A percentile compares a stretch with the other conserved stretches of the same genome.
These are phyloP conservation scores for Mucor sp. DNA, from an alignment of 371 early-diverging fungal genomes.

Conservation along the genomic window DNA sequence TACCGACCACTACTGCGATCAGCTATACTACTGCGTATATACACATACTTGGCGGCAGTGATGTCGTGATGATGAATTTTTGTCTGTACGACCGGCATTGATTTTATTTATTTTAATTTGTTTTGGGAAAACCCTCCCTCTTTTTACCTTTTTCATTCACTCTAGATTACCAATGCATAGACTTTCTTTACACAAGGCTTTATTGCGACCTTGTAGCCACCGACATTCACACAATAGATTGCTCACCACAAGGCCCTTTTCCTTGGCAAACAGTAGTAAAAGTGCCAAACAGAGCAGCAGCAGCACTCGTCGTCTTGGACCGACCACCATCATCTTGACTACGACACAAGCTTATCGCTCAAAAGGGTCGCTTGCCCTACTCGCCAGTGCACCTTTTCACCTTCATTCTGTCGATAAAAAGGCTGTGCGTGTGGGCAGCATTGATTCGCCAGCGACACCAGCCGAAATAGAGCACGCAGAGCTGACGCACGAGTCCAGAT, in stretches of 20 bases:
- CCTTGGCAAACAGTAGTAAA: not conserved
- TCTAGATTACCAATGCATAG: constrained; percentile 1
- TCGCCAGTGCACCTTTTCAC: not conserved
- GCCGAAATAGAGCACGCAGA: constrained; percentile 30
- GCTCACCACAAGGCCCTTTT: not conserved
- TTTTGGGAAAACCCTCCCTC: not conserved
- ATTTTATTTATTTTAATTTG: not conserved
- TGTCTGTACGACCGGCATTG: not conserved
- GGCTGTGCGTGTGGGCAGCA: constrained; percentile 4
- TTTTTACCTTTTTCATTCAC: not conserved
- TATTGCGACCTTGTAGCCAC: not conserved
- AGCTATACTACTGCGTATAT: too few relatives aligned
- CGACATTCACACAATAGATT: not conserved
- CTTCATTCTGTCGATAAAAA: constrained; percentile 7
- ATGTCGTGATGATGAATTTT: not conserved
- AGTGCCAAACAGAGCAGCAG: not conserved
- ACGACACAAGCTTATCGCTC: not conserved
- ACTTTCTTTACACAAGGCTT: not conserved
- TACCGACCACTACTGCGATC: too few relatives aligned
- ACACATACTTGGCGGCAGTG: not conserved
- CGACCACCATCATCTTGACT: not conserved
- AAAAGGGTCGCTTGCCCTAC: not conserved
- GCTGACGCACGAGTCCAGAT: constrained; percentile 13
- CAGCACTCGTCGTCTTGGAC: not conserved
- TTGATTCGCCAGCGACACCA: constrained; percentile 21